Evolutionary conservation across 2,329 filamentous ascomycete genomes (phyloP), one percentile per base, ranked within the genome.

Genomic region (Cercospora sojina): DNA sequence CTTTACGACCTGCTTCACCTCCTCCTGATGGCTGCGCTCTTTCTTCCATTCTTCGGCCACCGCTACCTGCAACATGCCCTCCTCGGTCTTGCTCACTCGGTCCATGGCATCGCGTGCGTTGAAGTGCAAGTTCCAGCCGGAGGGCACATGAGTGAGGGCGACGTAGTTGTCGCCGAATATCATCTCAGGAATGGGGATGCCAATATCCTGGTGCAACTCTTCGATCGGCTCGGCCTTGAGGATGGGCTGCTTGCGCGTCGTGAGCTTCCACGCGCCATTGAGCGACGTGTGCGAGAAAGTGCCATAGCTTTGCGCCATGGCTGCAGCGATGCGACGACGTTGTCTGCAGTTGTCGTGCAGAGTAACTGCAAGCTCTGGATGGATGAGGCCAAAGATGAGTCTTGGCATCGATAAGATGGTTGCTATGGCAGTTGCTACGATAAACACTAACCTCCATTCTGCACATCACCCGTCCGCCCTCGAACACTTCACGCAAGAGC

Each of bases 161-260:
- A 96, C 89, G 65, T 90, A 83, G 79, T 99, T 99, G 83, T 99
- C 93, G 68, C 95, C 95, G 77, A 99, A 99, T 71, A 99, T 99
- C 95, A 99, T 99, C 82, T 99, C 95, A 8, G 95, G 95, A 47
- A 94, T 88, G 18, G 94, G 88, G 76, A 99, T 97, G 31, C 89
- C 89, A 62, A 99, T 85, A 69, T 86, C 87, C 65, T 85, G 84
- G 47, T 89, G 89, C 87, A 99, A 91, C 41, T 87, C 87, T 76
- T 97, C 93, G 76, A 99, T 98, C 59, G 93, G 91, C 5, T 86
- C 91, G 55, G 93, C 88, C 79, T 97, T 97, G 73, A 96, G 90
- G 79, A 99, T 99, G 69, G 95, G 95, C 59, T 95, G 88, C 83
- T 97, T 97, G 77, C 92, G 90, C 63, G 91, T 91, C 29, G 87